Conservation (phyloP, 495 filamentous ascomycete genomes). For the Penicillium turbatum region DNA sequence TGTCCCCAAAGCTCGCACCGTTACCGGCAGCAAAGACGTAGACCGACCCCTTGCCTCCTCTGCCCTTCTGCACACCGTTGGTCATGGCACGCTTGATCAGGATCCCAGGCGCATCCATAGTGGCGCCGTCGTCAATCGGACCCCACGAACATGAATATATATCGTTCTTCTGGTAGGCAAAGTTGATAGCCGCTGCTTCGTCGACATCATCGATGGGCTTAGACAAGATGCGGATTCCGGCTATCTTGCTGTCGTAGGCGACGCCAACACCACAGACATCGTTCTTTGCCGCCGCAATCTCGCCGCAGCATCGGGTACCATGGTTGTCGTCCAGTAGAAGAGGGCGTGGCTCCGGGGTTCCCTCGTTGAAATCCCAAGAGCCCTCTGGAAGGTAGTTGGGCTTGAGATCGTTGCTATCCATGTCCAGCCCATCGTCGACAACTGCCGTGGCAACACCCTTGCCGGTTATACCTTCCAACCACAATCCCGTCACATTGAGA, state of each 20-base stretch:
- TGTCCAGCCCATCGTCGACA: constrained; percentile 93
- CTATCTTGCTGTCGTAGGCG: constrained; percentile 85
- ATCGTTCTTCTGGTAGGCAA: constrained; percentile 82
- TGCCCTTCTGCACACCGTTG: constrained; percentile 85
- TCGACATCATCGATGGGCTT: constrained; percentile 88
- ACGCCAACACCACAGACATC: constrained; percentile 94
- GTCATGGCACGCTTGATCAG: constrained; percentile 87
- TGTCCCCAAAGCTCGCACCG: constrained; percentile 80
- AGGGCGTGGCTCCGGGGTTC: constrained; percentile 71
- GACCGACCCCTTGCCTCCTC: constrained; percentile 78
- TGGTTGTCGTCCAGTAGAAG: constrained; percentile 76
- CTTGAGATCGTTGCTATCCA: constrained; percentile 92
- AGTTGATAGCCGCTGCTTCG: constrained; percentile 89
- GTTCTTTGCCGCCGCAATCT: constrained; percentile 86
- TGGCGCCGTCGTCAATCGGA: constrained; percentile 83
- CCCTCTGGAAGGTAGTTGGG: constrained; percentile 87
- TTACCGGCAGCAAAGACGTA: constrained; percentile 98
- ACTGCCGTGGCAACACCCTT: constrained; percentile 85
- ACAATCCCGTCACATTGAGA: constrained; percentile 88
- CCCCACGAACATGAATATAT: constrained; percentile 99
- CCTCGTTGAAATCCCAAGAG: constrained; percentile 94
- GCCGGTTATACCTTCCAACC: constrained; percentile 89
- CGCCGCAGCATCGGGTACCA: constrained; percentile 91
- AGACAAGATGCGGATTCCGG: constrained; percentile 86
- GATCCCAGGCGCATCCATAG: constrained; percentile 91